Percentiles rank a stretch among this genome's conserved stretches.
phyloP scores from a whole-genome alignment of 2,329 filamentous ascomycete species.

The Myrmaecium sp. region DNA sequence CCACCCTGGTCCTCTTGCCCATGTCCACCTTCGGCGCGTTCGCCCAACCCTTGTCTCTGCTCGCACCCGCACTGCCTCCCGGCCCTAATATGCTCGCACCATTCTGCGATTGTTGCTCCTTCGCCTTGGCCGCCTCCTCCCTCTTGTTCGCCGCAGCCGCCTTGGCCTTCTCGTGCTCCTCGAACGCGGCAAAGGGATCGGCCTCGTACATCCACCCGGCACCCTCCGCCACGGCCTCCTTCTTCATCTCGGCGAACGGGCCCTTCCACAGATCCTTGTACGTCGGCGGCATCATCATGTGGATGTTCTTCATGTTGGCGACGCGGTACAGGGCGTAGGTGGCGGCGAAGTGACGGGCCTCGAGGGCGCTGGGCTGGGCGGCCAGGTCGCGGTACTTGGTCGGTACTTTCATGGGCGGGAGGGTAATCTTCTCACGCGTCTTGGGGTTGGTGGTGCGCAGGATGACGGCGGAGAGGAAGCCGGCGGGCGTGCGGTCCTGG shows the following conservation, averaged over 20 bases:
- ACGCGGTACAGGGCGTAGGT: slow-evolving; percentile 83
- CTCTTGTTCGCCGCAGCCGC: slow-evolving; percentile 63
- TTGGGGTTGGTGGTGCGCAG: slow-evolving; percentile 60
- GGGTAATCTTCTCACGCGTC: slow-evolving; percentile 55
- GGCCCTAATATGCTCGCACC: slow-evolving; percentile 13
- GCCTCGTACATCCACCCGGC: slow-evolving; percentile 85
- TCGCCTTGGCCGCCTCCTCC: slow-evolving; percentile 44
- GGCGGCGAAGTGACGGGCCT: slow-evolving; percentile 85
- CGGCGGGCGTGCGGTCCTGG: slow-evolving; percentile 30
- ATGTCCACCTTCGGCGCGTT: slow-evolving; percentile 83
- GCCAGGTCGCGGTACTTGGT: slow-evolving; percentile 60
- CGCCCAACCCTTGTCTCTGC: slow-evolving; percentile 57
- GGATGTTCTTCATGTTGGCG: slow-evolving; percentile 88
- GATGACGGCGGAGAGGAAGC: slow-evolving; percentile 66
- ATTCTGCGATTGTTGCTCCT: slow-evolving; percentile 33
- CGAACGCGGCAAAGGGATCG: slow-evolving; percentile 72
- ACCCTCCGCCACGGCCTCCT: slow-evolving; percentile 58
- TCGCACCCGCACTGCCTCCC: slow-evolving; percentile 16
- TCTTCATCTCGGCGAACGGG: slow-evolving; percentile 69
- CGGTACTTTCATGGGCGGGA: slow-evolving; percentile 73
- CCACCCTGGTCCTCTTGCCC: slow-evolving; percentile 60
- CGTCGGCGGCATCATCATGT: slow-evolving; percentile 82
- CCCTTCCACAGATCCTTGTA: slow-evolving; percentile 84
- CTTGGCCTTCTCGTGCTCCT: slow-evolving; percentile 65
- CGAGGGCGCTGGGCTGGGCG: slow-evolving; percentile 60